These are phyloP conservation scores for Goffeauzyma gilvescens DNA, from an alignment of 768 basidiomycete genomes.

Conservation along the genomic window DNA sequence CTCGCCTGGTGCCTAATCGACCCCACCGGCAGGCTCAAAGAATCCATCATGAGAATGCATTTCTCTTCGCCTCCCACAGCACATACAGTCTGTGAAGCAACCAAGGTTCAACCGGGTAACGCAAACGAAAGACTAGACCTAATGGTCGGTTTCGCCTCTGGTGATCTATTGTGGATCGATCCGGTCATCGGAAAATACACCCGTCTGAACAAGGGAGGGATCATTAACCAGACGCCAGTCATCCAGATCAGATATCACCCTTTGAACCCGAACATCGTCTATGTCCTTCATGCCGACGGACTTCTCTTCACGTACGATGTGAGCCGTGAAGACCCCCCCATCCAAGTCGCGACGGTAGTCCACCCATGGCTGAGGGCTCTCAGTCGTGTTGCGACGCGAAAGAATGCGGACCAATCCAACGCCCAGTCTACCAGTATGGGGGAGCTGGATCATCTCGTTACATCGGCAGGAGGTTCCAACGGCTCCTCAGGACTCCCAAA, in stretches of 20 bases:
- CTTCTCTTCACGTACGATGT: conserved; percentile 20
- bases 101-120: conserved; percentile 42
- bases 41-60: conserved; percentile 63
- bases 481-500: no score
- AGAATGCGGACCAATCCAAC: no score
- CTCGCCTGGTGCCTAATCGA: neutral
- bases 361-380: conserved; percentile 23
- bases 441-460: no score
- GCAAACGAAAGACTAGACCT: conserved; percentile 44
- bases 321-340: conserved; percentile 24
- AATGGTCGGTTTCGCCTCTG: conserved; percentile 77
- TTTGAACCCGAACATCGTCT: conserved; percentile 11
- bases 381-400: no score
- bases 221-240: conserved; percentile 27
- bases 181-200: conserved; percentile 26
- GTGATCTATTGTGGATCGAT: conserved; percentile 90
- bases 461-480: no score
- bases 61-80: conserved; percentile 80
- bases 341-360: conserved; percentile 10
- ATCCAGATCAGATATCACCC: conserved; percentile 13
- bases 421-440: no score
- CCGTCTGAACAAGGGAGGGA: conserved; percentile 30
- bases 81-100: conserved; percentile 64
- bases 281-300: conserved; percentile 18
- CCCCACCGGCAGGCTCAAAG: conserved; percentile 36